A percentile compares a stretch with the other conserved stretches of the same genome.
phyloP scores from a whole-genome alignment of 192 early-diverging fungal species.

The Gaertneriomyces sp. region DNA sequence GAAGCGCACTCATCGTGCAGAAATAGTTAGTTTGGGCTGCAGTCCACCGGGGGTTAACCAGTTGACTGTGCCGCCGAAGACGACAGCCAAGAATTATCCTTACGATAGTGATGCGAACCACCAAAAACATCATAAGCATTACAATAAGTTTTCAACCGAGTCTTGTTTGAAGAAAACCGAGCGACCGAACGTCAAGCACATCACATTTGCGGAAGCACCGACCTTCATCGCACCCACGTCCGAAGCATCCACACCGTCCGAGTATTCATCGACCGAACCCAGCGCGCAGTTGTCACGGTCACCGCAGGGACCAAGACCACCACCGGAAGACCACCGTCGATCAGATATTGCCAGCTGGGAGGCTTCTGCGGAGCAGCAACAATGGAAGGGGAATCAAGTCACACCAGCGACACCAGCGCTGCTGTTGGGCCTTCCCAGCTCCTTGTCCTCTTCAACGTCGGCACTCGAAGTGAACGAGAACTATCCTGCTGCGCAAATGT shows the following conservation, averaged over 20 bases:
- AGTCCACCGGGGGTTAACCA: no score
- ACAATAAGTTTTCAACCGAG: not conserved
- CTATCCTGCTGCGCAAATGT: not conserved
- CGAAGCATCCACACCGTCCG: not conserved
- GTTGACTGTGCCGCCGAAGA: not conserved
- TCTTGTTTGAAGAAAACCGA: not conserved
- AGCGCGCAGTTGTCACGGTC: not conserved
- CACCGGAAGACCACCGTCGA: not conserved
- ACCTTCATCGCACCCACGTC: slow-evolving; percentile 7
- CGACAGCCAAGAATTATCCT: not conserved
- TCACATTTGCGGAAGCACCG: slow-evolving; percentile 16
- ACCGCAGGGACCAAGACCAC: not conserved
- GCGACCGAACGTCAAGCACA: slow-evolving; percentile 13
- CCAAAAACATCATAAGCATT: not conserved
- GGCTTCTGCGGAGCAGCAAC: no score
- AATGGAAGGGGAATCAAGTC: not conserved
- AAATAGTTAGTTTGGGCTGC: not conserved
- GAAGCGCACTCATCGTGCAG: no score
- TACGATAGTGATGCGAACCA: not conserved
- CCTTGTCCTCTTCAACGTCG: not conserved
- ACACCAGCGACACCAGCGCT: slow-evolving; percentile 2
- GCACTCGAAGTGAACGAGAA: not conserved
- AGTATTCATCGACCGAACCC: not conserved
- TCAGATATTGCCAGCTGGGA: not conserved
- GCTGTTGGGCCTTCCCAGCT: not conserved